A percentile compares a stretch with the other conserved stretches of the same genome.
phyloP scores from a whole-genome alignment of 2,329 filamentous ascomycete genomes.

The Fonsecaea erecta region DNA sequence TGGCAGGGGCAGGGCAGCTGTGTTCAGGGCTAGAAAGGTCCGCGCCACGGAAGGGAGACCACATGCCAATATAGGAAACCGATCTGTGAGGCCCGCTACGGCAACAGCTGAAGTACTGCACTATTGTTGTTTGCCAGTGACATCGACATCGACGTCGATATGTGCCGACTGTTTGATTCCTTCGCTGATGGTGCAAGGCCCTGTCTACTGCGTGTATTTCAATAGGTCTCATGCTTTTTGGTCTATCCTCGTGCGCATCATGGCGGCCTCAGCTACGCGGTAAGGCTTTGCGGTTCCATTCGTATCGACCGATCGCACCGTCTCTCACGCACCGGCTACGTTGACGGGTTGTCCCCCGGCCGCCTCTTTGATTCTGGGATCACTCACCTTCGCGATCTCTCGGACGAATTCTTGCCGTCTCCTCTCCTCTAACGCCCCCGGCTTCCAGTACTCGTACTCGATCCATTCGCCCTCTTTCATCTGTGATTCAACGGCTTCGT shows the following conservation, averaged over 20 bases:
- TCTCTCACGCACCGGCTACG: constrained; percentile 5
- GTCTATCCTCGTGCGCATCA: background rate
- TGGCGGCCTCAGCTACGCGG: background rate
- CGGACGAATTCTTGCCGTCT: constrained; percentile 42
- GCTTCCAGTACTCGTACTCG: constrained; percentile 68
- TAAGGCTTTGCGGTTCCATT: background rate
- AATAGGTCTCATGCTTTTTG: background rate
- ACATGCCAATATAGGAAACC: background rate
- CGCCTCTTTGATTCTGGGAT: constrained; percentile 30
- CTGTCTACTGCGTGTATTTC: too few relatives aligned
- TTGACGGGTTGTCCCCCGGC: constrained; percentile 21
- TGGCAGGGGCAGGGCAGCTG: background rate
- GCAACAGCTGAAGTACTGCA: background rate
- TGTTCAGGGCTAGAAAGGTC: background rate
- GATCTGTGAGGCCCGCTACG: background rate
- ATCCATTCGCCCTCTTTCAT: constrained; percentile 70
- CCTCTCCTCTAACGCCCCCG: constrained; percentile 54
- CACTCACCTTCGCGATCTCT: constrained; percentile 34
- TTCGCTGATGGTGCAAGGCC: background rate
- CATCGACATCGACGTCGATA: too few relatives aligned
- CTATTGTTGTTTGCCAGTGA: background rate
- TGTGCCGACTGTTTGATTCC: background rate
- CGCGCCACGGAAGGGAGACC: background rate
- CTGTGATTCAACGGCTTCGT: constrained; percentile 66
- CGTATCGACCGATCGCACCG: background rate